Evolutionary conservation across 805 yeast species (phyloP).

Genomic region (Wickerhamiella nectarea): DNA sequence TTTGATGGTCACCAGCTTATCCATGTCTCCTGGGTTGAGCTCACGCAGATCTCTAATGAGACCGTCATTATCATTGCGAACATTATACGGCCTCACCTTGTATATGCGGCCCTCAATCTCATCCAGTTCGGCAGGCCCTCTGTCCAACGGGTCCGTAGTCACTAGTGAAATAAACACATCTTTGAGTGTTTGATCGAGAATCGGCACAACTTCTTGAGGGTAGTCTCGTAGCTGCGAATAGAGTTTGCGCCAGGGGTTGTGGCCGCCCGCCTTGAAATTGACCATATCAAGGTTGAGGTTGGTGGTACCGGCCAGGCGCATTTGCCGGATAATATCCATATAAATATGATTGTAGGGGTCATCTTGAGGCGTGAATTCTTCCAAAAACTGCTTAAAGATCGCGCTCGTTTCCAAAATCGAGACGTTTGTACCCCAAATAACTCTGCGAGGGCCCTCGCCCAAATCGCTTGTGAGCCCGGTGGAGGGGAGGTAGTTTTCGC

Average conservation of each 20-base stretch:
- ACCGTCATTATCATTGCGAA: conserved; percentile 27
- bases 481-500: background rate
- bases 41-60: conserved; percentile 70
- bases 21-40: conserved; percentile 85
- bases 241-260: conserved; percentile 47
- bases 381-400: conserved; percentile 66
- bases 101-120: conserved; percentile 71
- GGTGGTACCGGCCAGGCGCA: conserved; percentile 67
- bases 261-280: conserved; percentile 53
- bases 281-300: conserved; percentile 75
- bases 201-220: conserved; percentile 94
- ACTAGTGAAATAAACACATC: conserved; percentile 58
- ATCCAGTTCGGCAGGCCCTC: conserved; percentile 30
- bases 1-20: conserved; percentile 78
- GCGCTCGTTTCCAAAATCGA: conserved; percentile 78
- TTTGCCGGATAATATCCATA: conserved; percentile 53
- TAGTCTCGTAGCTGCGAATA: conserved; percentile 79
- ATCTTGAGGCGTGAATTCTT: conserved; percentile 63
- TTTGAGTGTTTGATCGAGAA: conserved; percentile 91
- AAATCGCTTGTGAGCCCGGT: conserved; percentile 13
- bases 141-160: conserved; percentile 22
- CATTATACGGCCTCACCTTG: conserved; percentile 66
- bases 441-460: conserved; percentile 60
- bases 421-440: conserved; percentile 97
- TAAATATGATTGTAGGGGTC: conserved; percentile 66